Evolutionary conservation across 1,284 basidiomycete genomes (phyloP), one percentile per base, ranked within the genome.

Genomic region (Trametes polyzona): DNA sequence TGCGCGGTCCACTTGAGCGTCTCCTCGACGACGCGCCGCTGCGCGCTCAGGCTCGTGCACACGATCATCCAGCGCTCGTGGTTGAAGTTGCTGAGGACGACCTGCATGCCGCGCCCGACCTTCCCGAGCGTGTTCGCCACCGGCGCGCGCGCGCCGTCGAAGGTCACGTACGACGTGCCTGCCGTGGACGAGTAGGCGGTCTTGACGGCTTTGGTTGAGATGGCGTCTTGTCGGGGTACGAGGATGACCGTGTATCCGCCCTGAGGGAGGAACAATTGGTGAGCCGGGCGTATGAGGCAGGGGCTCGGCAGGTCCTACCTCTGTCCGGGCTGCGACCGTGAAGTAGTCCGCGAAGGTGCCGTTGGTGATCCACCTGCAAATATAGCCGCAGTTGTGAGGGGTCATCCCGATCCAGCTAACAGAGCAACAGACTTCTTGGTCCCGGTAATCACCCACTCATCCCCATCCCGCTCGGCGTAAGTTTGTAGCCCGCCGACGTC

Each of bases 171-270:
- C 4, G 94, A 93, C 0, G 95, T 97, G 11, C 95, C 94, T 1
- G 95, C 92, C 1, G 88, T 86, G 5, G 88, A 68, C 0, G 92
- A 94, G 75, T 96, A 95, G 1, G 89, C 84, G 0, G 93, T 96
- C 76, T 96, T 96, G 77, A 99, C 92, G 33, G 87, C 86, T 69
- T 92, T 95, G 10, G 96, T 98, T 60, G 87, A 84, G 54, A 98
- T 86, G n/a, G 88, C 87, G 58, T 89, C 86, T 7, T 81, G 82
- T 50, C 92, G 84, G 36, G 87, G 85, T 52, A 98, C 89, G 42
- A 97, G 83, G 64, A 99, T 87, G 58, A 96, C 93, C 27, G 92
- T 90, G 59, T 95, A 90, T 26, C 95, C 94, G 50, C 87, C 86
- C 83, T 84, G 46, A 26, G 48, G 11, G 29, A 36, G 26, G 4